A percentile compares a stretch with the other conserved stretches of the same genome.
phyloP scores from a whole-genome alignment of 31 red algal species.

The Bonnemaisonia californica region DNA sequence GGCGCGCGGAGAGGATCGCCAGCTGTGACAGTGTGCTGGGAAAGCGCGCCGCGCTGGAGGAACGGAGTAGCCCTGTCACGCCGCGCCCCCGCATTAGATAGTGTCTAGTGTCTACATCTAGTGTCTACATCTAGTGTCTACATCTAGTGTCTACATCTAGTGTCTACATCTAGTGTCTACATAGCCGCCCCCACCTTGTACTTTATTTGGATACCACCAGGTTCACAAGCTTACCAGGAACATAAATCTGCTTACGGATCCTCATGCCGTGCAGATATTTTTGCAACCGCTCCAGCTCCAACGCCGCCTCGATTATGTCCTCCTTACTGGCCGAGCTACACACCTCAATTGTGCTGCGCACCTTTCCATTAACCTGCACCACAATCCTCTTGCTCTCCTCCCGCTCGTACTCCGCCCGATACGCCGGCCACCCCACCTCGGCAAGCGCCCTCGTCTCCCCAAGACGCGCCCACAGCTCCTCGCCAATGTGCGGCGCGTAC shows the following conservation, averaged over 20 bases:
- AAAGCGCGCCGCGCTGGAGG: slow-evolving; percentile 37
- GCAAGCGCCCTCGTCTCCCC: slow-evolving; percentile 58
- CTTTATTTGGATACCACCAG: slow-evolving; percentile 73
- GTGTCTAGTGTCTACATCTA: neutral
- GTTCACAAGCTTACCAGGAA: slow-evolving; percentile 94
- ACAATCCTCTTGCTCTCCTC: slow-evolving; percentile 74
- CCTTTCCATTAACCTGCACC: slow-evolving; percentile 96
- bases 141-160: neutral
- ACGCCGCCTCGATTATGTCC: slow-evolving; percentile 65
- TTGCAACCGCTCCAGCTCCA: slow-evolving; percentile 52
- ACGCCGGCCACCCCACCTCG: slow-evolving; percentile 77
- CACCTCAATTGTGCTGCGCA: slow-evolving; percentile 73
- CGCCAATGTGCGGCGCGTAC: slow-evolving; percentile 91
- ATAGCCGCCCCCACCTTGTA: too few species aligned
- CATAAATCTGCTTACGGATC: slow-evolving; percentile 85
- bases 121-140: neutral
- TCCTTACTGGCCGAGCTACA: slow-evolving; percentile 58
- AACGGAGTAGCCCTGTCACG: slow-evolving; percentile 43
- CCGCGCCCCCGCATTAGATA: neutral
- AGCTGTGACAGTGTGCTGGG: slow-evolving; percentile 13
- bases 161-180: neutral
- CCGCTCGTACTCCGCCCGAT: slow-evolving; percentile 61
- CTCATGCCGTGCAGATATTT: slow-evolving; percentile 57
- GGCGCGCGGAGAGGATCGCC: slow-evolving; percentile 36
- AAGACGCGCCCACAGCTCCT: slow-evolving; percentile 94